Base-by-base conservation (phyloP, 352 stramenopile species). In the Pythium graminicola region DNA sequence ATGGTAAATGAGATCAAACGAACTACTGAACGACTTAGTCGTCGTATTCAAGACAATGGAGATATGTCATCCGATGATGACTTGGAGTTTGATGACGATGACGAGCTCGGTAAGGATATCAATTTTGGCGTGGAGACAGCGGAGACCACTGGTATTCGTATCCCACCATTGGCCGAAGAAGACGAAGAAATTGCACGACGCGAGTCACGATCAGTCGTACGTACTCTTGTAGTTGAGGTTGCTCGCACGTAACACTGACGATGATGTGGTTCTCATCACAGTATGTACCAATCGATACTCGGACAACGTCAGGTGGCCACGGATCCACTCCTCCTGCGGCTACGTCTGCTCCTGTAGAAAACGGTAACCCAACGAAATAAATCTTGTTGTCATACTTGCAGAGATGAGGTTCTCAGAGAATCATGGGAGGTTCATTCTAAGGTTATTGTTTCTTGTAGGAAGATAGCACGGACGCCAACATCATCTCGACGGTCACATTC, bases 1-100 rank as follows among this genome's bases (percentile, higher is more conserved):
- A 87, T 88, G 75, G 68, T 87, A 20, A 72, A 83, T 26, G 70
- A 90, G 51, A 85, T 90, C 35, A 78, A 85, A 20, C 72, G 69
- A 27, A 86, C 73, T 5, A 88, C 75, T 1, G 69, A 86, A 38
- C 45, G 71, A 9, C 48, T 88, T 23, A 82, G 67, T 60, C 64
- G 72, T 27, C 69, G 66, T 33, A 54, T 85, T 13, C 62, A 85
- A 10, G 31, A 67, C 3, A 35, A 50, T 29, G 44, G 43, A 6
- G 61, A 70, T 3, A 57, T 60, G 5, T 67, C 69, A 16, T 71
- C 71, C 2, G 68, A 83, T 13, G 70, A 83, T 2, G 66, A 83
- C 32, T 16, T 36, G 9, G 73, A 78, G 4, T 50, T 71, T n/a
- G 69, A 81, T 22, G 73, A 76, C n/a, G 63, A 76, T 17, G 70